Percentiles rank a stretch among this genome's conserved stretches.
Evolutionary conservation across 768 basidiomycete species (phyloP).

Genomic region (Tulasnella sp.): DNA sequence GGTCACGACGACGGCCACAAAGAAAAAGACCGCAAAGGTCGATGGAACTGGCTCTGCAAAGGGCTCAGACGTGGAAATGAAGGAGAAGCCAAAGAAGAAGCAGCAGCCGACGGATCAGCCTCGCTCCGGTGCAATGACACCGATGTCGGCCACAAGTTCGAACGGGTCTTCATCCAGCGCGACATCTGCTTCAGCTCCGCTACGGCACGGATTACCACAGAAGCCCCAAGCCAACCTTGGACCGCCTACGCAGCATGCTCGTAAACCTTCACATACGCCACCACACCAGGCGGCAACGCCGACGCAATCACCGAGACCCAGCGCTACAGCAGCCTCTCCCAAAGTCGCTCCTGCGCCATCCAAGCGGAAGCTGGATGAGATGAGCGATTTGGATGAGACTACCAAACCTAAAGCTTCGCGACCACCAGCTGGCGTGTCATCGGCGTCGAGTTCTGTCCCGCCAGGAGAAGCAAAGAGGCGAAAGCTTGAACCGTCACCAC

Average conservation of each 20-base stretch:
- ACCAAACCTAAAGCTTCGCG: neutral
- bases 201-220: neutral
- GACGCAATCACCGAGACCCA: neutral
- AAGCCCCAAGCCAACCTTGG: neutral
- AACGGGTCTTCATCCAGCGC: neutral
- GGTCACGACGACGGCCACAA: neutral
- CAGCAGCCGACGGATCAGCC: neutral
- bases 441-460: neutral
- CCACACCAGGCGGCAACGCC: slow-evolving; percentile 1
- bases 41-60: neutral
- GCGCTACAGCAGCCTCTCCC: neutral
- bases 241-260: neutral
- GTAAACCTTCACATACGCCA: neutral
- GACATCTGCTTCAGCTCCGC: neutral
- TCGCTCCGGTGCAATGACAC: neutral
- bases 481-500: neutral
- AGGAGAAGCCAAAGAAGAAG: neutral
- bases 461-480: neutral
- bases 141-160: neutral
- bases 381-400: neutral
- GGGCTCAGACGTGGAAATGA: neutral
- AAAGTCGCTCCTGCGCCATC: neutral
- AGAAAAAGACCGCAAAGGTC: neutral
- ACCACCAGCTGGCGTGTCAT: neutral
- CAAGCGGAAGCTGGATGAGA: slow-evolving; percentile 5